Base-by-base conservation (phyloP, 345 rosid species). In the Gossypium anomalum region DNA sequence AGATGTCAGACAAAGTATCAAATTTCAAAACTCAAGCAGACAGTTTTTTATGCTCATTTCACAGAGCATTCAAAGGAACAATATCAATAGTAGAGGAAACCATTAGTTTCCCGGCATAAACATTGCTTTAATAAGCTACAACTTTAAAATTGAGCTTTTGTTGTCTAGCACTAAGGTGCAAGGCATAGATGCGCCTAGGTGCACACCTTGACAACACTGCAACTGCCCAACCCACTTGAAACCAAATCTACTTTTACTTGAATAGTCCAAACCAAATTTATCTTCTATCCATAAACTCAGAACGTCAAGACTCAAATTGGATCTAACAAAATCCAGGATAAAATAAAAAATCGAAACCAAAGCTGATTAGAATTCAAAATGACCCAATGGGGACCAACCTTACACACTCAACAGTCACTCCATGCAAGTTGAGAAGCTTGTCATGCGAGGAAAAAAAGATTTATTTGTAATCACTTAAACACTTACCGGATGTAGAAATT, bases 401-500 rank as follows among this genome's bases (percentile, higher is more conserved):
- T 2, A 68, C 72, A 58, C 63, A 51, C 25, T 34, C 59, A 52
- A 17, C 20, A 27, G 45, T n/a, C 20, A 19, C 60, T 70, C 17
- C 63, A 11, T 49, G 47, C 55, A 68, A 16, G 72, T 9, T 52
- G 23, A 44, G 53, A 58, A 44, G 19, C 53, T 56, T 20, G 17
- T 47, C 23, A 73, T 48, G 29, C 12, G 43, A 41, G 48, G 48
- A 29, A 44, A 27, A 55, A 51, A 9, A 14, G 13, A 60, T 7
- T n/a, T 20, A 65, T 22, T 53, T 38, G 48, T 53, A 77, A 27
- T 67, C 25, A 65, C 43, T 7, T 41, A 23, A 60, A 60, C 41
- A 60, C 84, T 75, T 79, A 91, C 99, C 87, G 82, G 61, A 91
- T 83, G 80, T 95, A 93, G 74, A 93, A 95, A 71, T 93, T 95